Base-by-base conservation (phyloP, 805 yeast genomes). In the Teunomyces pallodes region DNA sequence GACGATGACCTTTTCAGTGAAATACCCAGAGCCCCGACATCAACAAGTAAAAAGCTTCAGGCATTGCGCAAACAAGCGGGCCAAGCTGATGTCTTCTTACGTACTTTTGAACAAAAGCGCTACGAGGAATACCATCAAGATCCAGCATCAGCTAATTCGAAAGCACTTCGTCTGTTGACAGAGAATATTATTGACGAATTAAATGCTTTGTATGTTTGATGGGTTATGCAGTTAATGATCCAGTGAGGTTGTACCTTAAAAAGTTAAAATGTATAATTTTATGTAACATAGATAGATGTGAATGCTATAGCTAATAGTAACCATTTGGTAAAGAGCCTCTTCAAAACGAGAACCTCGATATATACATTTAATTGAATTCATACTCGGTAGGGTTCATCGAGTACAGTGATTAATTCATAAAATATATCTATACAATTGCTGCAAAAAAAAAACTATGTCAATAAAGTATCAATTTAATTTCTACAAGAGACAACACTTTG, bases 1-100 rank as follows among this genome's bases (percentile, higher is more conserved):
- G 52, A 49, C 17, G 52, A 49, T 20, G 47, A 49, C 24, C 29
- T 48, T 10, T 48, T 48, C 48, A 48, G 35, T 30, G 51, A 48
- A 9, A 45, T 13, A 13, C 36, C 48, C 14, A 16, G 14, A 10
- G 43, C 30, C 5, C 17, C 43, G 8, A 14, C 28, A 26, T 26
- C 32, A 26, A 33, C 39, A 26, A 35, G 41, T 26, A 30, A 41
- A 24, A 41, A 43, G n/a, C 46, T 43, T 10, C 40, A 27, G 20
- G 35, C 41, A 3, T 31, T 20, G 9, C 41, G 41, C 30, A 38
- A 38, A 38, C 30, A 20, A 26, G 36, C 35, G 10, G 16, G 35
- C 10, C 33, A 31, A 20, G 28, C 20, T 9, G 29, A 29, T 13
- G 35, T 29, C 9, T 42, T 42, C 10, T 31, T 42, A 16, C 14